phyloP scores from a whole-genome alignment of 2,329 filamentous ascomycete genomes.

The Westerdykella aurantiaca region DNA sequence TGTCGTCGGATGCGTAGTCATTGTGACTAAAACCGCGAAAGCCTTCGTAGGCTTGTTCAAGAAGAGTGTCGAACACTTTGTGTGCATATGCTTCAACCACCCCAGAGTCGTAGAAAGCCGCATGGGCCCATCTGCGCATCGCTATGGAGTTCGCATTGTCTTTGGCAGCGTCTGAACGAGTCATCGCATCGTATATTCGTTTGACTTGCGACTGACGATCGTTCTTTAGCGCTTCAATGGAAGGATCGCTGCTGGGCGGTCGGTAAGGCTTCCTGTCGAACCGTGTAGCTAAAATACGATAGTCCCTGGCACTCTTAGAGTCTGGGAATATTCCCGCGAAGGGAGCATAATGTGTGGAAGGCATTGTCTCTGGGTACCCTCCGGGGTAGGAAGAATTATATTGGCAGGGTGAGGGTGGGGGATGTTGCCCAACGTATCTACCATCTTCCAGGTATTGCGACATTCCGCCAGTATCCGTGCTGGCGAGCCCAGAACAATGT shows the following conservation, averaged over 20 bases:
- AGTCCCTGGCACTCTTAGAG: conserved; percentile 16
- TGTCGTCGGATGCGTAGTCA: conserved; percentile 31
- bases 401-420: neutral
- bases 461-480: too few relatives aligned
- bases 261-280: conserved; percentile 25
- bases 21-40: conserved; percentile 34
- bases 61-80: conserved; percentile 29
- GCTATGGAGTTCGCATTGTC: conserved; percentile 29
- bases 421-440: neutral
- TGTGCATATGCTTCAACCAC: conserved; percentile 31
- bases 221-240: conserved; percentile 16
- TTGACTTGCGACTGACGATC: conserved; percentile 16
- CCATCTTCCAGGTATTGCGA: neutral
- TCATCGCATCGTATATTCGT: conserved; percentile 33
- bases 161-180: conserved; percentile 21
- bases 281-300: conserved; percentile 21
- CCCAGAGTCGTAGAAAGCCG: conserved; percentile 23
- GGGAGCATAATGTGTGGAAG: conserved; percentile 12
- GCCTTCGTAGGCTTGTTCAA: conserved; percentile 24
- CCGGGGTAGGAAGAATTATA: conserved; percentile 8
- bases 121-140: conserved; percentile 30
- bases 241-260: conserved; percentile 15
- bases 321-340: conserved; percentile 18
- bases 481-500: too few relatives aligned
- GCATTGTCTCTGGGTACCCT: neutral